Base-by-base conservation (phyloP, 768 basidiomycete species). In the Lentinula edodes region DNA sequence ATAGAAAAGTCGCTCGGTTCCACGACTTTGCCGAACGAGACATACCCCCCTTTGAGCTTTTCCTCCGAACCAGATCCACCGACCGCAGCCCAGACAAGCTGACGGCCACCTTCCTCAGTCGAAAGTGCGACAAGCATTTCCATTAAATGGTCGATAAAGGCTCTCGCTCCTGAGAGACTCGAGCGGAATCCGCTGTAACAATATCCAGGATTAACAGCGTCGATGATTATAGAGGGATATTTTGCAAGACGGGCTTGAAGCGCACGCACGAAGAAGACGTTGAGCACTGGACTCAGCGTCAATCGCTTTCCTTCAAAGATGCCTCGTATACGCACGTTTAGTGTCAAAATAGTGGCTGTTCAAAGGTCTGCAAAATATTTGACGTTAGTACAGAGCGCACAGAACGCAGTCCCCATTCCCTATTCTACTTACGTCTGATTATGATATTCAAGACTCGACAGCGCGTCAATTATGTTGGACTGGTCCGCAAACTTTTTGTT, bases 141-240 rank as follows among this genome's bases (percentile, higher is more conserved):
- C 64, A 75, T 67, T 2, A 76, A 18, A 36, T 60, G 56, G 15
- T 60, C 39, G 5, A 75, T 6, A 9, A 65, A 12, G 6, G 62
- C 56, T 35, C 59, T 32, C 28, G 71, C 7, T 0, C 67, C 69
- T 1, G 54, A 46, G 4, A 76, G 15, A 6, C 67, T 63, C 28
- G 74, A 63, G 0, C 69, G 66, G 1, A 82, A 66, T 18, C 75
- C 71, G 6, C 78, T 79, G n/a, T 65, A 54, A 65, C 78, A 78
- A 64, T 71, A 75, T 1, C 79, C 80, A 15, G 81, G 81, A 55
- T 76, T 74, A 35, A 76, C 70, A 38, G 72, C 48, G 59, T 72
- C 71, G 59, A 75, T 70, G 41, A 76, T 74, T 18, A 79, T 60
- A 0, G 72, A 62, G 1, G 67, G 62, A 7, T 66, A 45, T 7